Conservation (phyloP, 2,329 filamentous ascomycete genomes). For the Ascochyta lentis region DNA sequence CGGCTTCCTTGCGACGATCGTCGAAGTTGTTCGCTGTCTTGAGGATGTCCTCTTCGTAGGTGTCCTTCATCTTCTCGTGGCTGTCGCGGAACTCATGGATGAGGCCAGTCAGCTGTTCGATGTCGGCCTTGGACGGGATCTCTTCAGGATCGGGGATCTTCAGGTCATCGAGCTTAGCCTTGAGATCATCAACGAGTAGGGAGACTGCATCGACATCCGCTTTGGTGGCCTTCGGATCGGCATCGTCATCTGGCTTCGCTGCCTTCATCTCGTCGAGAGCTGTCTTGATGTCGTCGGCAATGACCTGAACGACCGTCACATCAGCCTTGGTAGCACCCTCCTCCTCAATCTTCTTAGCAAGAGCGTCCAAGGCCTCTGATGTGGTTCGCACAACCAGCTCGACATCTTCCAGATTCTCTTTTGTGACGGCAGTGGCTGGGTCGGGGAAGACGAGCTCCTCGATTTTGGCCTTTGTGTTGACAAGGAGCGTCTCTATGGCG, state of each 20-base stretch:
- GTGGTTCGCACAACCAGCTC: slow-evolving; percentile 77
- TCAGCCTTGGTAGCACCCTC: slow-evolving; percentile 79
- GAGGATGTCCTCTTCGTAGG: slow-evolving; percentile 75
- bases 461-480: slow-evolving; percentile 85
- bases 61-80: slow-evolving; percentile 73
- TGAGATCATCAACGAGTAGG: slow-evolving; percentile 83
- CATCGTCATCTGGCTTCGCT: slow-evolving; percentile 57
- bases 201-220: slow-evolving; percentile 81
- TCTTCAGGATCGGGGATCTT: slow-evolving; percentile 72
- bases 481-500: slow-evolving; percentile 87
- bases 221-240: slow-evolving; percentile 74
- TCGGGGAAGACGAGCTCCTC: slow-evolving; percentile 76
- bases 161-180: slow-evolving; percentile 76
- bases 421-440: slow-evolving; percentile 71
- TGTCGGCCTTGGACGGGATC: slow-evolving; percentile 77
- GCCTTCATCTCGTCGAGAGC: slow-evolving; percentile 72
- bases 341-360: slow-evolving; percentile 71
- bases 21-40: slow-evolving; percentile 80
- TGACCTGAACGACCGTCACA: slow-evolving; percentile 74
- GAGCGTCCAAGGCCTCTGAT: slow-evolving; percentile 71
- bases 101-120: slow-evolving; percentile 66
- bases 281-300: slow-evolving; percentile 78
- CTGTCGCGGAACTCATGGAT: slow-evolving; percentile 60
- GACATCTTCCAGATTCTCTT: slow-evolving; percentile 65
- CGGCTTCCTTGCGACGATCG: slow-evolving; percentile 82